phyloP scores from a whole-genome alignment of 208 protist species.

The Trypanosoma cruzi region DNA sequence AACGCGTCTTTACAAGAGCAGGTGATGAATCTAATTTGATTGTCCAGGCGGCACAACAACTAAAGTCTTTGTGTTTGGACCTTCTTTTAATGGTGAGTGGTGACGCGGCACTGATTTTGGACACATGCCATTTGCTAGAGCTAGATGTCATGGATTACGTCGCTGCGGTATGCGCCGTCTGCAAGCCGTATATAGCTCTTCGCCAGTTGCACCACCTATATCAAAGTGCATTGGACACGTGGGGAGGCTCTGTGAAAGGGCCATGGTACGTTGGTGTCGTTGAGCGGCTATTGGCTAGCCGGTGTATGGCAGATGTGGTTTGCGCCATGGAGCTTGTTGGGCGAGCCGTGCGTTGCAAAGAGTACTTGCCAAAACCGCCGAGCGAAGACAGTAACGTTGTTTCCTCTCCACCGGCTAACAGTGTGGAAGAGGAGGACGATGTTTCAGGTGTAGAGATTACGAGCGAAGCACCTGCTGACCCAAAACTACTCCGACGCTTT shows the following conservation, averaged over 20 bases:
- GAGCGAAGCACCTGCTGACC: neutral
- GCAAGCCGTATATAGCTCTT: conserved; percentile 57
- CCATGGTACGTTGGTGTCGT: conserved; percentile 58
- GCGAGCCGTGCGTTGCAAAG: conserved; percentile 17
- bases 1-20: conserved; percentile 32
- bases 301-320: conserved; percentile 47
- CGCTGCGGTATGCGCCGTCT: conserved; percentile 66
- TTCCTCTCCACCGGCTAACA: neutral
- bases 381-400: conserved; percentile 29
- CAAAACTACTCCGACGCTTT: conserved; percentile 41
- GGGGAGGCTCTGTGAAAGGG: conserved; percentile 16
- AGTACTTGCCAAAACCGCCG: conserved; percentile 5
- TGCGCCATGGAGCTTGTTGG: conserved; percentile 41
- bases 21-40: neutral
- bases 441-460: neutral
- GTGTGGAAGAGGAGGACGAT: conserved; percentile 11
- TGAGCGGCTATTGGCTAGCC: conserved; percentile 36
- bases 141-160: conserved; percentile 66
- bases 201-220: conserved; percentile 38
- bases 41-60: conserved; percentile 32
- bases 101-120: conserved; percentile 48
- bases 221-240: conserved; percentile 27
- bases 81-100: conserved; percentile 73
- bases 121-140: conserved; percentile 47
- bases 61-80: conserved; percentile 60